Percentiles rank a stretch among this genome's conserved stretches.
Evolutionary conservation across 1,284 basidiomycete species (phyloP).

Genomic region (Mycosarcoma maydis): DNA sequence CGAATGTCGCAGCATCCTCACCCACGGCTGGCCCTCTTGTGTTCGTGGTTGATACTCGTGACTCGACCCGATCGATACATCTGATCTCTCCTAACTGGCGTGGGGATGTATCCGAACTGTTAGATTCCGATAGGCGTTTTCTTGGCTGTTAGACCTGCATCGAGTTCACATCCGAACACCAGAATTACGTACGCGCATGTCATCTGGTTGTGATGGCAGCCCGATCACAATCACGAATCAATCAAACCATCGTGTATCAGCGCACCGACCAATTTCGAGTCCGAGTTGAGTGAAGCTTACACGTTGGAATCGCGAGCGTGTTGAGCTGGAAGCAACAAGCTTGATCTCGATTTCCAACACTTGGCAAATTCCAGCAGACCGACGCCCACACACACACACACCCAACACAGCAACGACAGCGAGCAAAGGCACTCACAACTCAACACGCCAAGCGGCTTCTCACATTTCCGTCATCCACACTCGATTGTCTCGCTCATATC

Average conservation of each 20-base stretch:
- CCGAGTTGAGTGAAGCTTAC: constrained; percentile 5
- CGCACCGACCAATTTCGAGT: constrained; percentile 37
- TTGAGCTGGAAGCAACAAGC: constrained; percentile 50
- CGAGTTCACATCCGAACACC: neutral
- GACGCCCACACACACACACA: constrained; percentile 8
- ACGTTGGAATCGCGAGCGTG: constrained; percentile 11
- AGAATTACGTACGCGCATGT: constrained; percentile 19
- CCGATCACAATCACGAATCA: constrained; percentile 30
- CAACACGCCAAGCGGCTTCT: neutral
- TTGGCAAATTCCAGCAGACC: neutral
- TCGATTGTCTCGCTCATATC: too few species aligned
- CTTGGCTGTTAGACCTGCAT: constrained; percentile 5
- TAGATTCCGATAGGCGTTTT: neutral
- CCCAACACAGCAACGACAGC: constrained; percentile 14
- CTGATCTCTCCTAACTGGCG: too few species aligned
- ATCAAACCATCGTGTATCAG: constrained; percentile 3
- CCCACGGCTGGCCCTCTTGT: too few species aligned
- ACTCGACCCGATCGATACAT: neutral
- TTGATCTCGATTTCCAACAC: constrained; percentile 1
- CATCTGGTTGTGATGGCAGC: neutral
- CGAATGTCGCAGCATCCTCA: neutral
- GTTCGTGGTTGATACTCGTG: too few species aligned
- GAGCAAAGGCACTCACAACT: too few species aligned
- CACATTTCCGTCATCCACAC: neutral
- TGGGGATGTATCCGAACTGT: too few species aligned